Evolutionary conservation across 2,329 filamentous ascomycete species (phyloP), one percentile per base, ranked within the genome.

Genomic region (Paracoccidioides brasiliensis): DNA sequence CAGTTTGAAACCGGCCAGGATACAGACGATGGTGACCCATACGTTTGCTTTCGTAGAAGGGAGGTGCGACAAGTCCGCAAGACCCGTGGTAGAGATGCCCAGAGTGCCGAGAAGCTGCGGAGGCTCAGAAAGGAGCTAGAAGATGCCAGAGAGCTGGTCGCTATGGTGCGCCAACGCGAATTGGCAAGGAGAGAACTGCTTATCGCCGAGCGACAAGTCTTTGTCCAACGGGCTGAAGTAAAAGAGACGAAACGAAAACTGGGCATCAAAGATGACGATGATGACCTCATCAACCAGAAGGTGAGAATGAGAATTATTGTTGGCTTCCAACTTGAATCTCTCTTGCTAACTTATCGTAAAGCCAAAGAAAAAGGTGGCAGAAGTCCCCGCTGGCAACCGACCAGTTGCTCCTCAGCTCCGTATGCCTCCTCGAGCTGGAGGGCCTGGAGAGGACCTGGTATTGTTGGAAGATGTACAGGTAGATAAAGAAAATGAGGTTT

Each of bases 51-150:
- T 80, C 83, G 93, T 68, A 84, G 93, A 63, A 87, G 93, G 60
- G 93, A 98, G 72, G 88, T 95, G 49, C 85, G 93, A 56, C 89
- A 95, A 69, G 91, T 90, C 52, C 86, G 93, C 64, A 98, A 97
- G 75, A 98, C 93, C 41, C 82, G 93, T 66, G 89, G 88, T 63
- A 84, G 93, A 66, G 93, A 98, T 75, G 88, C 88, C 40, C 91
- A 95, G 72, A 89, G 91, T 64, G 88, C 87, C 55, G 93, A 98
- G 69, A 96, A 95, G 71, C 80, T 98, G 62, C 93, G 93, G 76
- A 88, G 88, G 69, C 76, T 98, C 66, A 84, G 93, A 55, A 85
- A 85, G 64, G 91, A 98, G 74, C 78, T 97, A 42, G 93, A 97
- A 72, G 86, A 93, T 64, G 90, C 87, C 57, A 85, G 90, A 52